Evolutionary conservation across 768 basidiomycete genomes (phyloP), one percentile per base, ranked within the genome.

Genomic region (Agaricus bisporus): DNA sequence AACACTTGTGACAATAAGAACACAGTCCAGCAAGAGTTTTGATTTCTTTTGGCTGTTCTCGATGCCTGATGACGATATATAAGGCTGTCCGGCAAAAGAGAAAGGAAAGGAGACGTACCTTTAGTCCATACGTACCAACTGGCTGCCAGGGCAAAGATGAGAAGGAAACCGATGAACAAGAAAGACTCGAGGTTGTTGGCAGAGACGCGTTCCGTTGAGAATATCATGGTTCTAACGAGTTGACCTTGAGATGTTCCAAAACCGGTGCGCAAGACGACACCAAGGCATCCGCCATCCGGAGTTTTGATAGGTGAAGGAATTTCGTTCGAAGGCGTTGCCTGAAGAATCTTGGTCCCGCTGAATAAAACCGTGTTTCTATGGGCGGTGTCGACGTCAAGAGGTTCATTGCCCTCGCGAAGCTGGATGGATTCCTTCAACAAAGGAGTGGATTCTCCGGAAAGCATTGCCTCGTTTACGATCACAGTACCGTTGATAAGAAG

Each of bases 391-490:
- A 92, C 85, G 61, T 97, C 92, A 38, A 98, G 77, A 20, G 70
- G 75, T 48, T 95, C 94, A 4, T 71, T 66, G 0, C 75, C 72
- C 5, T 95, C 89, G 9, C 92, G 75, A 0, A 98, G 76, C 58
- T 92, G 88, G 53, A 98, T 87, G 12, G 91, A 93, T 64, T 99
- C 97, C 64, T 99, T 99, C 44, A 99, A 75, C 8, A 99, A 75
- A 0, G 97, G 97, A 0, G 97, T 99, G 0, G 94, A 97, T 73
- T 99, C 97, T 48, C 97, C 97, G 1, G 94, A 97, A 2, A 99
- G 74, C 97, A 99, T 98, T 25, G 97, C 97, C 68, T 99, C 97
- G 67, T 99, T 99, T 59, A 98, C 95, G 61, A 99, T 98, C 58
- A 87, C 88, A 0, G 92, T 90, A 9, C 97, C 97, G 53, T 86